Conservation (phyloP, 768 basidiomycete genomes). For the Tylopilus vinaceipallidus region DNA sequence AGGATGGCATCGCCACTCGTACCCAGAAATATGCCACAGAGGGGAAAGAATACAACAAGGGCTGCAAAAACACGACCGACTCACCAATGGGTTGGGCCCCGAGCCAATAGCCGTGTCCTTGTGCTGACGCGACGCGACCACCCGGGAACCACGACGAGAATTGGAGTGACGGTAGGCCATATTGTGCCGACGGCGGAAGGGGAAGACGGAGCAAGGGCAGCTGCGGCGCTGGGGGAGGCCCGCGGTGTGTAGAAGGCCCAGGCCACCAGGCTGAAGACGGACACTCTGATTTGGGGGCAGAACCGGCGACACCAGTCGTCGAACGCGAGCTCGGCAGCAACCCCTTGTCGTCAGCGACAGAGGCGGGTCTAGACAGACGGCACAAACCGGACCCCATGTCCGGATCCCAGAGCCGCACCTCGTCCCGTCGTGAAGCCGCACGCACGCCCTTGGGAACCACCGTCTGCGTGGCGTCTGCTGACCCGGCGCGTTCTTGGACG, state of each 20-base stretch:
- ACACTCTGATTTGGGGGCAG: conserved; percentile 16
- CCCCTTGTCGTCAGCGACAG: conserved; percentile 1
- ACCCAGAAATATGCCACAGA: not conserved
- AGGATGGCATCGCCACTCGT: not conserved
- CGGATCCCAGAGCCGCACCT: conserved; percentile 16
- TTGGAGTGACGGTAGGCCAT: conserved; percentile 12
- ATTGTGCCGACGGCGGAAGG: conserved; percentile 11
- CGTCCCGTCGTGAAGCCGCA: not conserved
- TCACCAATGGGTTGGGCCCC: conserved; percentile 18
- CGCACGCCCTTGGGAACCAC: too few species aligned
- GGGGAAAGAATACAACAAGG: not conserved
- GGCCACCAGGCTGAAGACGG: conserved; percentile 9
- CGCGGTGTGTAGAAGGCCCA: conserved; percentile 8
- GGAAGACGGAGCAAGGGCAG: conserved; percentile 11
- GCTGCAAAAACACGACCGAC: conserved; percentile 8
- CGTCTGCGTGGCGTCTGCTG: too few species aligned
- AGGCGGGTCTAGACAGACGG: not conserved
- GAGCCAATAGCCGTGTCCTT: conserved; percentile 24
- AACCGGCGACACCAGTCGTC: too few species aligned
- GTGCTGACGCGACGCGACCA: conserved; percentile 7
- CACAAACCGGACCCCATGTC: conserved; percentile 1
- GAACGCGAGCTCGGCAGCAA: not conserved
- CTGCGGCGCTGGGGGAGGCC: not conserved
- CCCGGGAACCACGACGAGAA: conserved; percentile 17
- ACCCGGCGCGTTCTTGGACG: not conserved